A percentile compares a stretch with the other conserved stretches of the same genome.
phyloP scores from a whole-genome alignment of 345 rosid genomes.

The Jatropha curcas region DNA sequence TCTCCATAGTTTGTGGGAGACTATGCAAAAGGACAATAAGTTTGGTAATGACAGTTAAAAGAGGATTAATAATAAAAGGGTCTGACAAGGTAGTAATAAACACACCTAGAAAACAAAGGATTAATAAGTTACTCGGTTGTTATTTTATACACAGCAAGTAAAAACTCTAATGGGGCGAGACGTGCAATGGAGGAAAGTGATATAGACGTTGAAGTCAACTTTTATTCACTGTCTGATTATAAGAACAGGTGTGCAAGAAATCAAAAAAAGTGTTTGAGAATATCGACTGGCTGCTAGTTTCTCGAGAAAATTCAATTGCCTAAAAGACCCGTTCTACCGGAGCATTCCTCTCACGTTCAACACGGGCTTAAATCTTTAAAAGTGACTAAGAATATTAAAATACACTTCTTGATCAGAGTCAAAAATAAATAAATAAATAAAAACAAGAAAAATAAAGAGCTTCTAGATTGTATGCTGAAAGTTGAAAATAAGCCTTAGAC shows the following conservation, averaged over 20 bases:
- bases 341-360: not conserved
- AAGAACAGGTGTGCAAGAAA: not conserved
- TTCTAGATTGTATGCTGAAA: conserved; percentile 1
- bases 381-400: too few species aligned
- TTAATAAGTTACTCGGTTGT: not conserved
- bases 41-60: not conserved
- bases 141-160: not conserved
- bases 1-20: conserved; percentile 11
- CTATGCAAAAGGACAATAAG: not conserved
- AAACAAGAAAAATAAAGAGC: not conserved
- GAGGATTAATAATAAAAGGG: not conserved
- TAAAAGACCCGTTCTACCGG: not conserved
- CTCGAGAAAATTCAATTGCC: not conserved
- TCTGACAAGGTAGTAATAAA: not conserved
- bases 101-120: not conserved
- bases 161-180: conserved; percentile 12
- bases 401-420: too few species aligned
- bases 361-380: not conserved
- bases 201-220: conserved; percentile 6
- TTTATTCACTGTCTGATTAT: not conserved
- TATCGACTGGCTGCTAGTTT: not conserved
- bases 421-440: too few species aligned
- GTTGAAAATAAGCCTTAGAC: too few species aligned
- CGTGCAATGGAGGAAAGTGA: conserved; percentile 14
- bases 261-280: not conserved